Evolutionary conservation across 495 filamentous ascomycete species (phyloP).

Genomic region (Cercophora scortea): DNA sequence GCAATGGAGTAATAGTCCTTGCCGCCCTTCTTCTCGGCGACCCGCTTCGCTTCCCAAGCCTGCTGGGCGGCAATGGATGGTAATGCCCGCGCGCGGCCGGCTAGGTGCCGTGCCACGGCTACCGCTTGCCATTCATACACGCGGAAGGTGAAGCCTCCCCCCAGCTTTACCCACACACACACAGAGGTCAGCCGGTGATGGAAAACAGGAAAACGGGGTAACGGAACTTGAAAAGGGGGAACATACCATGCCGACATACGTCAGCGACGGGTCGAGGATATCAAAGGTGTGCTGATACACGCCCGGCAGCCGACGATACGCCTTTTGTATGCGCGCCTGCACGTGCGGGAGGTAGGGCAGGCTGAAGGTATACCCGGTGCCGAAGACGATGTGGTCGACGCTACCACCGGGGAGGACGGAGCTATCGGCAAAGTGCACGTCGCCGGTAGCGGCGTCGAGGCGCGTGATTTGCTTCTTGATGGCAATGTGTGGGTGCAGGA

Average conservation of each 20-base stretch:
- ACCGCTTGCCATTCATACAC: slow-evolving; percentile 58
- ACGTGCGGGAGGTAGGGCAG: slow-evolving; percentile 46
- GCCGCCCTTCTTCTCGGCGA: slow-evolving; percentile 20
- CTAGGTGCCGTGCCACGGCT: slow-evolving; percentile 45
- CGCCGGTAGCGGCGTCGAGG: slow-evolving; percentile 26
- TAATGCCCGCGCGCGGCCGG: slow-evolving; percentile 33
- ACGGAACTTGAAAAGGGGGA: neutral
- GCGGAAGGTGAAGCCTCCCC: slow-evolving; percentile 50
- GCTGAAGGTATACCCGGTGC: slow-evolving; percentile 51
- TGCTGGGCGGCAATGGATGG: slow-evolving; percentile 24
- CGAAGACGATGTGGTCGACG: slow-evolving; percentile 53
- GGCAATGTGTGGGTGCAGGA: slow-evolving; percentile 40
- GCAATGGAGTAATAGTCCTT: slow-evolving; percentile 30
- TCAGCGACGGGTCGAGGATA: slow-evolving; percentile 35
- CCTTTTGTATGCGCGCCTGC: slow-evolving; percentile 39
- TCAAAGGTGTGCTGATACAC: slow-evolving; percentile 53
- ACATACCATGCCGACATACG: slow-evolving; percentile 31
- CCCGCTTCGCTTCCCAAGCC: slow-evolving; percentile 32
- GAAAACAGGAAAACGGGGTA: neutral
- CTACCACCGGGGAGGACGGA: slow-evolving; percentile 25
- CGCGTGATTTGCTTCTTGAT: slow-evolving; percentile 37
- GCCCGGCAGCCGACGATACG: slow-evolving; percentile 39
- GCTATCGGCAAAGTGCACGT: slow-evolving; percentile 44
- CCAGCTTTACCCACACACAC: slow-evolving; percentile 23
- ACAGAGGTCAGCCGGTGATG: neutral